phyloP scores from a whole-genome alignment of 2,329 filamentous ascomycete genomes.

The Fusarium proliferatum region DNA sequence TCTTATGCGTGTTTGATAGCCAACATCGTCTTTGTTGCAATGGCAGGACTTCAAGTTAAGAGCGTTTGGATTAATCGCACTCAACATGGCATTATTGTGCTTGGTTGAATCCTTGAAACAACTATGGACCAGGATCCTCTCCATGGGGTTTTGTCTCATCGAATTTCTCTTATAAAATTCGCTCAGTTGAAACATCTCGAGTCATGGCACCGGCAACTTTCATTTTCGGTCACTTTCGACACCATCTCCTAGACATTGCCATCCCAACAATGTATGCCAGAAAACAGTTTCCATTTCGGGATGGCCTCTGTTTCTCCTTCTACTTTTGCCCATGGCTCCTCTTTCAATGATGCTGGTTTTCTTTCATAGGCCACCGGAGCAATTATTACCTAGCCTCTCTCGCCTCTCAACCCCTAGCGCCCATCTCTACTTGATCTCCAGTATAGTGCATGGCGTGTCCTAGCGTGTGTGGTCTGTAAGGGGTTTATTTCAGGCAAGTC shows the following conservation, averaged over 20 bases:
- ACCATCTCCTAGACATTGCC: slow-evolving; percentile 1
- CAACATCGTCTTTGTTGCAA: not conserved
- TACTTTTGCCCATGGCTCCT: slow-evolving; percentile 5
- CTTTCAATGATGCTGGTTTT: slow-evolving; percentile 7
- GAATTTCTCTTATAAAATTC: not conserved
- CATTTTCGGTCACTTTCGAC: not conserved
- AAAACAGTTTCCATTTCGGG: slow-evolving; percentile 1
- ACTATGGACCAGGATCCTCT: not conserved
- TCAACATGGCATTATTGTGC: not conserved
- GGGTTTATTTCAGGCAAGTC: slow-evolving; percentile 5
- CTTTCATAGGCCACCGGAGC: slow-evolving; percentile 6
- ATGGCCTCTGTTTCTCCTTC: slow-evolving; percentile 11
- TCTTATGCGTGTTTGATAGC: not conserved
- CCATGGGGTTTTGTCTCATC: not conserved
- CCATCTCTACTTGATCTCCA: not conserved
- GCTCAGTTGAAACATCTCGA: slow-evolving; percentile 17
- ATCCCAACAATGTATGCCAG: not conserved
- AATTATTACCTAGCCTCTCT: slow-evolving; percentile 12
- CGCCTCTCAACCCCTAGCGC: slow-evolving; percentile 15
- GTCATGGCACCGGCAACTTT: slow-evolving; percentile 20
- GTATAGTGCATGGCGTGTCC: slow-evolving; percentile 11
- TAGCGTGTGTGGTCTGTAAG: slow-evolving; percentile 21
- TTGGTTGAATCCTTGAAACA: not conserved
- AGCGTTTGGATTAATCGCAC: not conserved
- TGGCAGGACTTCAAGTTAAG: not conserved